Evolutionary conservation across 345 rosid genomes (phyloP), one percentile per base, ranked within the genome.

Genomic region (Arabidopsis thaliana): DNA sequence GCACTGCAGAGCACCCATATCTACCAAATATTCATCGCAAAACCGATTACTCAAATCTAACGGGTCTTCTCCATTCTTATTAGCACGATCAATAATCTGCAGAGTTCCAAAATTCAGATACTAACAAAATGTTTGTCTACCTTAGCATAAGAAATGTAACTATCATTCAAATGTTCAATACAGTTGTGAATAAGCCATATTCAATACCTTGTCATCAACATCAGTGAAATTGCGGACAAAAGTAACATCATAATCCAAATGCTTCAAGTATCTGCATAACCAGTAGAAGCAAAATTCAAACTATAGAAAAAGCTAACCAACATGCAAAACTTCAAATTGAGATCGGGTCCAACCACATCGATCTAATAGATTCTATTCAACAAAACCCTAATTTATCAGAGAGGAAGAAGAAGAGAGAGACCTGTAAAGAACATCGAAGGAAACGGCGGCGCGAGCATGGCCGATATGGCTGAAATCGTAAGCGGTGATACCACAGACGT

Each of bases 401-500:
- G 7, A 16, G 14, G 23, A 25, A 32, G 59, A 20, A 16, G 20
- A 16, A 16, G 30, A 57, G 36, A 34, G 7, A 8, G 8, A 89
- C 97, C 97, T 87, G 86, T 80, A 88, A 36, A 91, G 88, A 12
- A 94, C 79, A 67, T 94, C 97, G 23, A 94, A 94, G 58, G 88
- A 69, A 46, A 91, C 87, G 24, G 95, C 97, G 34, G 97, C 95
- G 30, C 97, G 93, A 45, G 92, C 98, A 65, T 90, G 98, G 38
- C 93, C 97, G 36, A 94, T 81, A 78, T 89, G 98, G 82, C 98
- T 91, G 84, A 82, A 81, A 69, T 88, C 95, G 69, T 91, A 94
- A 33, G 98, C 85, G 1, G 98, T 91, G 56, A 92, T 88, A 6
- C 99, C 96, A 36, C 99, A 94, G 67, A 94, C 96, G 34, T 94